phyloP scores from a whole-genome alignment of 2,329 filamentous ascomycete genomes.

The Pestalotiopsis sp. region DNA sequence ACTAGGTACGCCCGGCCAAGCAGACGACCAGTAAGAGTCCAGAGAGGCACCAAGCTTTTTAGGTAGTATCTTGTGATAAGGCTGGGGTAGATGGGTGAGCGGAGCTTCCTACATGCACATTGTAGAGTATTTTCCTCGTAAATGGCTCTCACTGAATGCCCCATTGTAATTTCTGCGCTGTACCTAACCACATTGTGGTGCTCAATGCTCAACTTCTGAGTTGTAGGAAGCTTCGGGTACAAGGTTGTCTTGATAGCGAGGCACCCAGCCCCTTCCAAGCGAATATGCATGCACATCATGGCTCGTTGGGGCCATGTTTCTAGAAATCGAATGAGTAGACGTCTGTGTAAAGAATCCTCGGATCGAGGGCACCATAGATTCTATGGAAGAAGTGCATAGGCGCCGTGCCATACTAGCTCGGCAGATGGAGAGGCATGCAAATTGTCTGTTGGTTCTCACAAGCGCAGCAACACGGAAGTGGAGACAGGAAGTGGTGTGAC shows the following conservation, averaged over 20 bases:
- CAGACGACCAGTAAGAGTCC: constrained; percentile 2
- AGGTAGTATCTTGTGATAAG: neutral
- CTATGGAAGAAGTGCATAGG: constrained; percentile 25
- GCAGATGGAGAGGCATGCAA: neutral
- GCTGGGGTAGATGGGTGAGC: neutral
- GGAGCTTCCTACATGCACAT: neutral
- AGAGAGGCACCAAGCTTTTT: constrained; percentile 10
- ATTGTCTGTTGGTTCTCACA: constrained; percentile 10
- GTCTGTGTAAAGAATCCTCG: too few species aligned
- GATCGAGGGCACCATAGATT: neutral
- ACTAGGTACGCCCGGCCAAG: constrained; percentile 10
- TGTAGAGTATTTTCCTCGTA: neutral
- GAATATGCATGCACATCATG: neutral
- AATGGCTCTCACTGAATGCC: neutral
- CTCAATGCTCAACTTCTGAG: neutral
- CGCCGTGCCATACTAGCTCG: constrained; percentile 26
- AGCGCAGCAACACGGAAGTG: neutral
- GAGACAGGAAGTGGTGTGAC: neutral
- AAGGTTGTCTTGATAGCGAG: neutral
- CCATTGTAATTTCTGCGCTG: neutral
- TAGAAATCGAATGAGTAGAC: neutral
- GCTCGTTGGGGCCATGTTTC: neutral
- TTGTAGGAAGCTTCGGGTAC: neutral
- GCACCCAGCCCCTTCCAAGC: neutral
- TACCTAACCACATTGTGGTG: neutral